Base-by-base conservation (phyloP, 495 filamentous ascomycete genomes). In the Xylaria flabelliformis region DNA sequence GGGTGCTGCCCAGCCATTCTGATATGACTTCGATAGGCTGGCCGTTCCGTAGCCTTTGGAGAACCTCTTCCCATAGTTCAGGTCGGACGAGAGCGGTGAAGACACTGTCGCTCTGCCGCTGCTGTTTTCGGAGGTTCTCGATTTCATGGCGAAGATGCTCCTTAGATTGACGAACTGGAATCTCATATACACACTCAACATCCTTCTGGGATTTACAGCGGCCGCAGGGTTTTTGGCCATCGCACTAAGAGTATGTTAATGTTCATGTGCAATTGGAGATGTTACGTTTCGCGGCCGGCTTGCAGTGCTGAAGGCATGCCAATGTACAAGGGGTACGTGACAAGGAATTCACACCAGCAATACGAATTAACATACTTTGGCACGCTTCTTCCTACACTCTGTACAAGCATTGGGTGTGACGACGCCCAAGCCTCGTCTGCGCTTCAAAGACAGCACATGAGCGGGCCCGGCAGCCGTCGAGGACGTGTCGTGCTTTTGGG, bases 361-460 rank as follows among this genome's bases (percentile, higher is more conserved):
- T 24, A 24, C 41, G 21, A 42, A 26, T 29, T 72, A 32, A 62
- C 79, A 21, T 74, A 85, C 85, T 81, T 89, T 89, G 56, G 85
- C 85, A 68, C 87, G 82, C 70, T 88, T 89, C 79, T 89, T 89
- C 21, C 86, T 82, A 72, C 87, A 89, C 75, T 88, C 87, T 36
- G 84, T 88, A 74, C 87, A 89, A 1, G 87, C 87, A 70, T 87
- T 89, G 44, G 82, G 82, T 4, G 87, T 89, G 8, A 89, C 86
- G 8, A 87, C 76, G 17, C 86, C 86, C 5, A 85, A 72, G 19
- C 87, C 87, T 59, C 87, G 82, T 69, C 84, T 80, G 26, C 85
- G 75, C 72, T 84, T 86, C 4, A 83, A 83, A 7, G 80, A 70
- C 32, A 76, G 75, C 3, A 46, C 39, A 32, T 73, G 74, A 42